A percentile compares a stretch with the other conserved stretches of the same genome.
Evolutionary conservation across 1,284 basidiomycete species (phyloP).

Genomic region (Mrakiaceae sp.): DNA sequence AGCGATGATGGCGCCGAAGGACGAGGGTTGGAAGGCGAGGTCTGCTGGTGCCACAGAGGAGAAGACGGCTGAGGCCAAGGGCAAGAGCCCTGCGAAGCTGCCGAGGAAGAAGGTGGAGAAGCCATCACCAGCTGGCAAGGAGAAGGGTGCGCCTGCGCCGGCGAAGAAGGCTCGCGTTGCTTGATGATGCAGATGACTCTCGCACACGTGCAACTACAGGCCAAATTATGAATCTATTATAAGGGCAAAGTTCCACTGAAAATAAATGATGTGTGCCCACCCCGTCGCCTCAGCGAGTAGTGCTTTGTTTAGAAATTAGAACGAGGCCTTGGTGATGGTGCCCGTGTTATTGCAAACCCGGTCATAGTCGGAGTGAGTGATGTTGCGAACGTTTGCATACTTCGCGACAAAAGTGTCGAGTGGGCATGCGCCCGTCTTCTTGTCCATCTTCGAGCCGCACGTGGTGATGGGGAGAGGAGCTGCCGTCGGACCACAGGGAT

Average conservation of each 20-base stretch:
- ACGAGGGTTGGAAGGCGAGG: slow-evolving; percentile 1
- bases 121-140: neutral
- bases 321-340: neutral
- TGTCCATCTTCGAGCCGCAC: slow-evolving; percentile 29
- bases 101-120: neutral
- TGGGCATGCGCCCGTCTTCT: slow-evolving; percentile 36
- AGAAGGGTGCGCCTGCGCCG: neutral
- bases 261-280: neutral
- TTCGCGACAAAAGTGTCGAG: slow-evolving; percentile 31
- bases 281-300: neutral
- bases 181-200: neutral
- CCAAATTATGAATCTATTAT: neutral
- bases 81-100: neutral
- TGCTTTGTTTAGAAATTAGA: no score
- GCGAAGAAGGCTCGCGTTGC: neutral
- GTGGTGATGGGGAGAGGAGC: slow-evolving; percentile 35
- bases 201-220: neutral
- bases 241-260: neutral
- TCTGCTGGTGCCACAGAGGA: neutral
- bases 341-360: slow-evolving; percentile 9
- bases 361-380: slow-evolving; percentile 4
- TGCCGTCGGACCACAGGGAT: no score
- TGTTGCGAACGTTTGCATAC: neutral
- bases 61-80: neutral
- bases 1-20: neutral